Percentiles rank a stretch among this genome's conserved stretches.
These are phyloP conservation scores for Auricularia cornea DNA, from an alignment of 768 basidiomycete species.

Conservation along the genomic window DNA sequence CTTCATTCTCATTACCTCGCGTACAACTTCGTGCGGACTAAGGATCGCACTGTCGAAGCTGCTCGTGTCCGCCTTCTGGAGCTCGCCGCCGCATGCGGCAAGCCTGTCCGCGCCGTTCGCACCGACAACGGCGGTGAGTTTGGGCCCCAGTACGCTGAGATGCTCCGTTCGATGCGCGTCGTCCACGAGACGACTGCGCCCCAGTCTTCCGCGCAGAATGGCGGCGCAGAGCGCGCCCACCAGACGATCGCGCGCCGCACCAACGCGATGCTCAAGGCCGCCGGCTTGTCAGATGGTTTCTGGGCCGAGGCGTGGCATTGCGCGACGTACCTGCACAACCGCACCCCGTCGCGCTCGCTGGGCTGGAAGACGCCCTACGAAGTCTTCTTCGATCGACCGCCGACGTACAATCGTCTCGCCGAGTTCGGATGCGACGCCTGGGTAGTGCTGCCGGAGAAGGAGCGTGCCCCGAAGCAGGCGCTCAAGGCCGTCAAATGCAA, in stretches of 20 bases:
- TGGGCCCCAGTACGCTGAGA: background rate
- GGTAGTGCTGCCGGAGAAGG: background rate
- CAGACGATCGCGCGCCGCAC: slow-evolving; percentile 10
- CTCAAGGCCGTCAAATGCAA: background rate
- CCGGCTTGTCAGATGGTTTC: slow-evolving; percentile 6
- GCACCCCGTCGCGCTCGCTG: background rate
- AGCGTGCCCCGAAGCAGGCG: background rate
- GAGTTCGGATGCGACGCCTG: background rate
- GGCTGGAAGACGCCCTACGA: background rate
- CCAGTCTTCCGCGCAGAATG: slow-evolving; percentile 18
- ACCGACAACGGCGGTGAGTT: slow-evolving; percentile 10
- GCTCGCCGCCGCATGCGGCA: background rate
- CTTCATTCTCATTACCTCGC: background rate
- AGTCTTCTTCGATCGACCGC: background rate
- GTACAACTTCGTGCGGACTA: background rate
- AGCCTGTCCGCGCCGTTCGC: background rate
- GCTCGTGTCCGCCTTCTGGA: background rate
- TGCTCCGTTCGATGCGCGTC: background rate
- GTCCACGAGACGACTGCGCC: background rate
- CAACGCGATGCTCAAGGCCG: slow-evolving; percentile 10
- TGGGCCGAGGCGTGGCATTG: slow-evolving; percentile 11
- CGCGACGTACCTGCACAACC: slow-evolving; percentile 1
- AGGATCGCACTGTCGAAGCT: background rate
- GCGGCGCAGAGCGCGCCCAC: slow-evolving; percentile 16
- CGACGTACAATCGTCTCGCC: background rate